Base-by-base conservation (phyloP, 495 filamentous ascomycete species). In the Aspergillus sclerotioniger region DNA sequence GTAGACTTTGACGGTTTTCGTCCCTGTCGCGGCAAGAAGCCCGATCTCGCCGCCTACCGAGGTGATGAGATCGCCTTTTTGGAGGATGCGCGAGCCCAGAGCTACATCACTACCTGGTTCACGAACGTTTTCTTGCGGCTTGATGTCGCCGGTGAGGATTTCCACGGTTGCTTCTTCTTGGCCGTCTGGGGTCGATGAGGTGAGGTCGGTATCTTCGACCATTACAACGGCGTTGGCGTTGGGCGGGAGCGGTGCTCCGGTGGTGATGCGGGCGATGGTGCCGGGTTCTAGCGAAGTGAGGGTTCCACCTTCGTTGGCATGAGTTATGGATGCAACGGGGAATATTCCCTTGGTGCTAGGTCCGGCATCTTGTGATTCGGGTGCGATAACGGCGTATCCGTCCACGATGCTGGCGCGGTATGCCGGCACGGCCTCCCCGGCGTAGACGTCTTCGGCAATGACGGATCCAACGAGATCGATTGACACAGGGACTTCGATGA, bases 361-460 rank as follows among this genome's bases (percentile, higher is more conserved):
- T 0, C 80, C 83, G 37, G 83, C 76, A 8, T 78, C 65, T 9
- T 82, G 72, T 8, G 69, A 62, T 16, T 69, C 66, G 0, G 75
- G 66, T 12, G 72, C 74, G 59, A 77, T 78, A 16, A 97, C 81
- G 3, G 95, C 95, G 67, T 99, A 99, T 10, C 94, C 94, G 67
- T 99, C 94, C 3, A 99, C 95, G 56, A 96, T 99, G 66, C 92
- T 96, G 41, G 94, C 94, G 51, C 90, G 82, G 73, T 90, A 99
- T 6, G 95, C 94, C 5, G 94, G 94, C 0, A 98, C 95, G 13
- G 86, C 77, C 65, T 96, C 92, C 20, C 75, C 67, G 3, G 94
- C 90, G 46, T 78, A 82, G 37, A 98, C 86, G 65, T 96, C 90
- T 67, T 89, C 83, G 6, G 92, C 94, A 9, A 98, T 76, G 5